Evolutionary conservation across 306 rosid species (phyloP).

Genomic region (Castanea mollissima): DNA sequence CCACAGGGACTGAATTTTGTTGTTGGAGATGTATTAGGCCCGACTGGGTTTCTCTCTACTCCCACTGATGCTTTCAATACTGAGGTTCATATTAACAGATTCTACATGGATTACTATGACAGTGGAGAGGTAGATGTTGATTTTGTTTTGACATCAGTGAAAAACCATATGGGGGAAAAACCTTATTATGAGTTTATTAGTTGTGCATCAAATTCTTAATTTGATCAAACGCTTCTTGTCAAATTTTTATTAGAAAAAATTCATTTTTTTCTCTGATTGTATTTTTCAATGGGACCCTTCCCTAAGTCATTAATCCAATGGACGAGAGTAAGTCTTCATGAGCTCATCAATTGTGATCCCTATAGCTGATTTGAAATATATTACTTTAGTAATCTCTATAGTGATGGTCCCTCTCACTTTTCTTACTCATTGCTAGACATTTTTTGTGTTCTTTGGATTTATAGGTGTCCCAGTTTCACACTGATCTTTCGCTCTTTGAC

Average conservation of each 20-base stretch:
- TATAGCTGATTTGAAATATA: neutral
- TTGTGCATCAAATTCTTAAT: neutral
- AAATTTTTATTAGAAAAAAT: neutral
- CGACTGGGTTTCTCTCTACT: slow-evolving; percentile 75
- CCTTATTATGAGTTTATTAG: neutral
- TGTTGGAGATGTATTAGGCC: slow-evolving; percentile 84
- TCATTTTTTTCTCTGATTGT: neutral
- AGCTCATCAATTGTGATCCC: neutral
- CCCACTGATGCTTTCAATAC: slow-evolving; percentile 82
- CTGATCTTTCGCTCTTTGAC: slow-evolving; percentile 73
- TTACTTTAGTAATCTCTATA: neutral
- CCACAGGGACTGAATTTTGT: slow-evolving; percentile 96
- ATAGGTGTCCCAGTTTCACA: slow-evolving; percentile 87
- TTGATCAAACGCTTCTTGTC: neutral
- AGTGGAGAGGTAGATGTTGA: slow-evolving; percentile 79
- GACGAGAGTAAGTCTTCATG: neutral
- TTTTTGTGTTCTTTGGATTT: neutral
- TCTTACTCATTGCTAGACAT: neutral
- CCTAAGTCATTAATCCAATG: neutral
- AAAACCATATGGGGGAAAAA: neutral
- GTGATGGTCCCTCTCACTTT: neutral
- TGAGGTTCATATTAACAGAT: slow-evolving; percentile 88
- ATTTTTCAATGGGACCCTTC: neutral
- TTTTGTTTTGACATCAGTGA: neutral
- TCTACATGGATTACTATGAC: slow-evolving; percentile 84